phyloP scores from a whole-genome alignment of 345 rosid species.

The Boechera divaricarpa region DNA sequence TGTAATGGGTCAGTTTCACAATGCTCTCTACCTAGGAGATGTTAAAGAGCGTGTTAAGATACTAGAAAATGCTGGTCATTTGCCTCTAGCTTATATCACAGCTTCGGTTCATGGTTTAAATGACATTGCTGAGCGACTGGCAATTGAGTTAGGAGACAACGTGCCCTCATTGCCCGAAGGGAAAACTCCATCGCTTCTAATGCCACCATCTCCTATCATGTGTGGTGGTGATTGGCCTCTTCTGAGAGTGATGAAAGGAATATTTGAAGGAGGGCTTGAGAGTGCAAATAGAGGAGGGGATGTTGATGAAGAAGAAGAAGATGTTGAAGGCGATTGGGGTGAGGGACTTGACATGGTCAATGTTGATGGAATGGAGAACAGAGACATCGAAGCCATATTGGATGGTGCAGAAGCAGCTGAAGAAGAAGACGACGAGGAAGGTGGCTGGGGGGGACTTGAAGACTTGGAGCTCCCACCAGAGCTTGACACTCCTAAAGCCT shows the following conservation, averaged over 20 bases:
- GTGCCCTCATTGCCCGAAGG: constrained; percentile 75
- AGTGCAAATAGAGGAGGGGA: constrained; percentile 54
- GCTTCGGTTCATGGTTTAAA: constrained; percentile 79
- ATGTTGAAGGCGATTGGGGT: constrained; percentile 80
- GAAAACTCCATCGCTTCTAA: constrained; percentile 66
- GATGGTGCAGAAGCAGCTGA: constrained; percentile 58
- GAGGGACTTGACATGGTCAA: constrained; percentile 74
- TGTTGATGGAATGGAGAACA: constrained; percentile 48
- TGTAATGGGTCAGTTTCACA: constrained; percentile 93
- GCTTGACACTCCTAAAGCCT: constrained; percentile 70
- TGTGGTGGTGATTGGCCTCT: constrained; percentile 95
- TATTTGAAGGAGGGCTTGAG: constrained; percentile 86
- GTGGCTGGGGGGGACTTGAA: constrained; percentile 88
- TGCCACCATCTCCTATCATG: constrained; percentile 73
- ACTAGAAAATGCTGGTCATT: constrained; percentile 81
- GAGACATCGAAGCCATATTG: constrained; percentile 49
- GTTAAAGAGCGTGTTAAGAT: constrained; percentile 81
- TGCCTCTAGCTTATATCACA: constrained; percentile 81
- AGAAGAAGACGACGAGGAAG: constrained; percentile 70
- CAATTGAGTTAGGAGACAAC: constrained; percentile 70
- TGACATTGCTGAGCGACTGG: constrained; percentile 73
- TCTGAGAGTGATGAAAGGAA: constrained; percentile 84
- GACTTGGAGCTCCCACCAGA: constrained; percentile 94
- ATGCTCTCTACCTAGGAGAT: constrained; percentile 89
- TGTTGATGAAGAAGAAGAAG: constrained; percentile 70